Conservation (phyloP, 2,329 filamentous ascomycete species). For the Cordyceps cicadae region DNA sequence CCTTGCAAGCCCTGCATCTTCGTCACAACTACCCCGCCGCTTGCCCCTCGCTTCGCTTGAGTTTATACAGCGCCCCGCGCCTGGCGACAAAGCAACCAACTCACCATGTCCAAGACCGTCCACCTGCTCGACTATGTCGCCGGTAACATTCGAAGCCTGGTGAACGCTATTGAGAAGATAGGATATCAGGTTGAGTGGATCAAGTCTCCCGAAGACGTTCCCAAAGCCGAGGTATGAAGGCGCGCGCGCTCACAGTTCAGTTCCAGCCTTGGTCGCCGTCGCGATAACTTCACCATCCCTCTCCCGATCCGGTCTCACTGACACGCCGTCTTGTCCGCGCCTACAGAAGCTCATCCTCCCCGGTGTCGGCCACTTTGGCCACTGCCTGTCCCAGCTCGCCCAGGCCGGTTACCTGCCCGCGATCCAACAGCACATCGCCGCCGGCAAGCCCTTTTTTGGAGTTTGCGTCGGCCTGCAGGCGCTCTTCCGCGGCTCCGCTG, state of each 20-base stretch:
- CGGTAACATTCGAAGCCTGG: slow-evolving; percentile 89
- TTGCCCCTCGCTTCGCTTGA: slow-evolving; percentile 10
- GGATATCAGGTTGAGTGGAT: slow-evolving; percentile 94
- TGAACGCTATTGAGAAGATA: slow-evolving; percentile 94
- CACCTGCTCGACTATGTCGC: slow-evolving; percentile 84
- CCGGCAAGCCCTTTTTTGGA: slow-evolving; percentile 96
- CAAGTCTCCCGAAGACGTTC: slow-evolving; percentile 72
- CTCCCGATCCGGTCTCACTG: neutral
- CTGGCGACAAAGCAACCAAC: neutral
- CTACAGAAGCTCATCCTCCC: slow-evolving; percentile 86
- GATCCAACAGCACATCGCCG: slow-evolving; percentile 71
- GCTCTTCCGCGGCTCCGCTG: slow-evolving; percentile 76
- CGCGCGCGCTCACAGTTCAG: neutral
- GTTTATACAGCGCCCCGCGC: neutral
- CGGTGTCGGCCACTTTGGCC: slow-evolving; percentile 94
- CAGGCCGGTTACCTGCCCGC: slow-evolving; percentile 77
- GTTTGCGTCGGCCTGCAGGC: slow-evolving; percentile 94
- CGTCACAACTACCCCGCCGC: neutral
- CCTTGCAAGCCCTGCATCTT: neutral
- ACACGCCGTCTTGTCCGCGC: neutral
- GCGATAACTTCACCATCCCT: neutral
- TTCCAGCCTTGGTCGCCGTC: neutral
- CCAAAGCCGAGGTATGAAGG: slow-evolving; percentile 64
- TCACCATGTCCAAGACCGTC: slow-evolving; percentile 58
- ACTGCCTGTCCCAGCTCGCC: slow-evolving; percentile 80